phyloP scores from a whole-genome alignment of 495 filamentous ascomycete genomes.

The Echria macrotheca region DNA sequence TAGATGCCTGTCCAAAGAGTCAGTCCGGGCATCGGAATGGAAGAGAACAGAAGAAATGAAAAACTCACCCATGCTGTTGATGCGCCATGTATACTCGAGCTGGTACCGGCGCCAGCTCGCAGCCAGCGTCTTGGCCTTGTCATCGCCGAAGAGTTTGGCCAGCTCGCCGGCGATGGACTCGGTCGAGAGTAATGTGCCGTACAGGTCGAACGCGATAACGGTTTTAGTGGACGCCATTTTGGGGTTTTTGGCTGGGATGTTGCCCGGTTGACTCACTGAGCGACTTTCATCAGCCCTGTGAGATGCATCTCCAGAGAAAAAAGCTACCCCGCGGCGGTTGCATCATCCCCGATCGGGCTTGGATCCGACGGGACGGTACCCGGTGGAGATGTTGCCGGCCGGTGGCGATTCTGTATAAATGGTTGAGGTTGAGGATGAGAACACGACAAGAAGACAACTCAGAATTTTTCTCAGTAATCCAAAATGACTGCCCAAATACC shows the following conservation, averaged over 20 bases:
- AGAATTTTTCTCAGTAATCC: no score
- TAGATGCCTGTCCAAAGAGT: constrained; percentile 46
- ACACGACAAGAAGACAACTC: no score
- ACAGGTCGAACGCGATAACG: constrained; percentile 69
- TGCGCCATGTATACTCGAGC: constrained; percentile 77
- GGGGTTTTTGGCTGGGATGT: background rate
- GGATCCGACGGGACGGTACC: no score
- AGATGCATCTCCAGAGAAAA: no score
- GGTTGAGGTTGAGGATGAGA: no score
- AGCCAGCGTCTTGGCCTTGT: constrained; percentile 51
- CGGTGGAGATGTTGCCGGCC: no score
- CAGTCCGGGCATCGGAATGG: background rate
- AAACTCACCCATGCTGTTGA: constrained; percentile 74
- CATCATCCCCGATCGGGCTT: constrained; percentile 2
- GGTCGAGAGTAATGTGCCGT: constrained; percentile 68
- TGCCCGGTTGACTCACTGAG: constrained; percentile 12
- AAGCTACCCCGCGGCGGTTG: background rate
- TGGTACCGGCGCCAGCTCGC: constrained; percentile 51
- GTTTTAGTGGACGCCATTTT: constrained; percentile 25
- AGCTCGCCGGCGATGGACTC: constrained; percentile 57
- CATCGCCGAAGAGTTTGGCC: constrained; percentile 45
- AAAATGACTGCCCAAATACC: constrained; percentile 18
- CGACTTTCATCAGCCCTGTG: background rate
- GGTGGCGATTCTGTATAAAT: no score
- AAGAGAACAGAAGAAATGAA: background rate